Base-by-base conservation (phyloP, 2,329 filamentous ascomycete species). In the Fusarium clavum region DNA sequence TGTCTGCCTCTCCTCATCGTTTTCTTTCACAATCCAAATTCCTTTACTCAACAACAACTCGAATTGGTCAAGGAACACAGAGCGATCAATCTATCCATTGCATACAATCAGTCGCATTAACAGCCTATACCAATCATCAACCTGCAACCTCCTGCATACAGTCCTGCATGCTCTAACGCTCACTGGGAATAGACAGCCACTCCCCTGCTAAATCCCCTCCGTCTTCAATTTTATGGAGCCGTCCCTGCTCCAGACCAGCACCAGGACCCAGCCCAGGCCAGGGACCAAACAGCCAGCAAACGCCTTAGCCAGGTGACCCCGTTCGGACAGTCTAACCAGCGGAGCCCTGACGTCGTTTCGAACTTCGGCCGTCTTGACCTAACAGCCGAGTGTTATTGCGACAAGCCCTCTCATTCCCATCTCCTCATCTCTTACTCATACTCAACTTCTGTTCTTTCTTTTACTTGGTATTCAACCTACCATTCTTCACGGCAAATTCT, bases 341-440 rank as follows among this genome's bases (percentile, higher is more conserved):
- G 75, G 75, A 72, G 75, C 74, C 75, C 71, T 77, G 75, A 76
- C 74, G 72, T 77, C 72, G 73, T 61, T 61, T 67, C 30, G 41
- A 69, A 49, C 59, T 53, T 44, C 53, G 46, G 46, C 53, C 29
- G 29, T 57, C 44, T 54, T 46, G 53, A 64, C 69, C 63, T 57
- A 72, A 71, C 63, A 72, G 53, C 61, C 61, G 62, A 63, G 52
- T 41, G 24, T 64, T 49, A 46, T 51, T 58, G 44, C 51, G 59
- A 68, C 56, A 52, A 52, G 49, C 49, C 49, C 32, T 68, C 53
- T 55, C 58, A 53, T 64, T 54, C 65, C 38, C 27, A 38, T 48
- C 40, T 72, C 53, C 48, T 73, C 64, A 24, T 60, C 67, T 48
- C 56, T 58, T 46, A 25, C 27, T 46, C 48, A 38, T 25, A 34